These are phyloP conservation scores for Epichloe sylvatica DNA, from an alignment of 2,329 filamentous ascomycete species.

Conservation along the genomic window DNA sequence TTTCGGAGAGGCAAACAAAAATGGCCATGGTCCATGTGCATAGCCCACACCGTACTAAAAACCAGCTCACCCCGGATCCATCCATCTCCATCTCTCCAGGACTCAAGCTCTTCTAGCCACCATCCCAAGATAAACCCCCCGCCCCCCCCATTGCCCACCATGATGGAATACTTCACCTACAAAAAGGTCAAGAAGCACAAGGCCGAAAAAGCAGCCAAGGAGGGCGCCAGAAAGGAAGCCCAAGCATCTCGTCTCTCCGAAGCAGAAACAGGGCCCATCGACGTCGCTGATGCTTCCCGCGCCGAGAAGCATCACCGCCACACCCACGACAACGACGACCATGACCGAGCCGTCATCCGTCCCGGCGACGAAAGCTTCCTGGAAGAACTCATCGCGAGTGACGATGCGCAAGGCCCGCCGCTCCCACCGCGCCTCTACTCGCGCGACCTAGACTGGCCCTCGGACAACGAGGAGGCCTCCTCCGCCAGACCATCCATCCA, in stretches of 20 bases:
- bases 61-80: too few species aligned
- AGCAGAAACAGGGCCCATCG: constrained; percentile 4
- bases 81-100: too few species aligned
- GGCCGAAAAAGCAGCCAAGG: constrained; percentile 30
- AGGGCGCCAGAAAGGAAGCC: constrained; percentile 10
- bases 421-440: constrained; percentile 40
- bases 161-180: constrained; percentile 50
- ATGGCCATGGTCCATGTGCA: too few species aligned
- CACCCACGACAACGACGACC: constrained; percentile 2
- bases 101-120: not conserved
- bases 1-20: not conserved
- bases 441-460: constrained; percentile 35
- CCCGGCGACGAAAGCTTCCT: constrained; percentile 46
- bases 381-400: constrained; percentile 33
- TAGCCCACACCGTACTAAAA: too few species aligned
- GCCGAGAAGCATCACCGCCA: constrained; percentile 1
- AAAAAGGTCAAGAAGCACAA: constrained; percentile 50
- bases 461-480: constrained; percentile 16
- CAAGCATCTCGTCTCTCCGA: constrained; percentile 9
- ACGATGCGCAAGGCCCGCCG: constrained; percentile 34
- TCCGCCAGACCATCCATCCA: constrained; percentile 16
- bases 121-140: not conserved
- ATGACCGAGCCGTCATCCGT: constrained; percentile 32
- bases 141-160: constrained; percentile 18
- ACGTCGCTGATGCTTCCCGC: constrained; percentile 2